Conservation (phyloP, 148 eudicot genomes). For the Talinum fruticosum region DNA sequence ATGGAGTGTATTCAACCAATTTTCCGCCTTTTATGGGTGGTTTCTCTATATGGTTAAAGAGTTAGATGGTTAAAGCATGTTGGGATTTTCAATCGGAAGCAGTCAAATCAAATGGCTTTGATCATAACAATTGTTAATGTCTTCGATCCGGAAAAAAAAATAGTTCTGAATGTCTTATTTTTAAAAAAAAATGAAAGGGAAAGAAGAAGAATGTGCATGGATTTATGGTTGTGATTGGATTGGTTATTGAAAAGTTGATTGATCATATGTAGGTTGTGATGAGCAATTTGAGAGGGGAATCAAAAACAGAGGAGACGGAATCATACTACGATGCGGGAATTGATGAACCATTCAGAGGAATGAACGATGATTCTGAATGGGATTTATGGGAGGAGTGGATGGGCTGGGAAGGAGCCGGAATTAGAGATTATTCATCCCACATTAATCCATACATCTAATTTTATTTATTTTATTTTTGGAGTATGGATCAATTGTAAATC, state of each 20-base stretch:
- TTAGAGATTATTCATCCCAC: conserved; percentile 66
- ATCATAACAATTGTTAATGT: too few species aligned
- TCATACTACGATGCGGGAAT: conserved; percentile 28
- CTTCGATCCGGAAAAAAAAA: too few species aligned
- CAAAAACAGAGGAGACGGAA: conserved; percentile 25
- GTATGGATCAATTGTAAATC: neutral
- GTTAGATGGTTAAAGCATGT: too few species aligned
- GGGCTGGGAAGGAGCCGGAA: conserved; percentile 94
- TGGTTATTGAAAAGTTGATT: neutral
- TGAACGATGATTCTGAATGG: conserved; percentile 56
- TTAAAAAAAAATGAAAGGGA: too few species aligned
- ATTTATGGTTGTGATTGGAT: too few species aligned
- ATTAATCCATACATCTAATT: conserved; percentile 58
- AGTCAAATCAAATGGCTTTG: too few species aligned
- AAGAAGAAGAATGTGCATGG: too few species aligned
- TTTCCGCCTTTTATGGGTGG: too few species aligned
- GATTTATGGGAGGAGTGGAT: conserved; percentile 90
- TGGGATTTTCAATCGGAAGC: neutral
- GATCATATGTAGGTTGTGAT: conserved; percentile 53
- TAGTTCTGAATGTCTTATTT: too few species aligned
- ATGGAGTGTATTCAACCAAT: too few species aligned
- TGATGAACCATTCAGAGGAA: conserved; percentile 43
- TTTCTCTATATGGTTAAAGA: too few species aligned
- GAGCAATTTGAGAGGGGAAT: conserved; percentile 49
- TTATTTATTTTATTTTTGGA: neutral